These are phyloP conservation scores for Hamamelis virginiana DNA, from an alignment of 164 flowering plant genomes.

Conservation along the genomic window DNA sequence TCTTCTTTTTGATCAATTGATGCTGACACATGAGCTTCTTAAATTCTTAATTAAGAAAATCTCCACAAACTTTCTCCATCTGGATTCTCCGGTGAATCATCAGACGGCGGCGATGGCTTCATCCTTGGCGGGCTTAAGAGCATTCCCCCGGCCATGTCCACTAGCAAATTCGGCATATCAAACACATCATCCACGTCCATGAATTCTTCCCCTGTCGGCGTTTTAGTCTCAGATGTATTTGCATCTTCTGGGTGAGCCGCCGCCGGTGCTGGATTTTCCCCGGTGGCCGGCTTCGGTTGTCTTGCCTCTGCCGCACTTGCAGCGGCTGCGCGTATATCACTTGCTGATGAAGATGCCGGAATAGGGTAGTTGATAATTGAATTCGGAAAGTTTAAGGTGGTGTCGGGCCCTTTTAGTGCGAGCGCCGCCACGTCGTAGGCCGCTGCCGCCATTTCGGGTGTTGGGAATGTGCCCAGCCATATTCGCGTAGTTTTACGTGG, in stretches of 20 bases:
- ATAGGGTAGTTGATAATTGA: constrained; percentile 28
- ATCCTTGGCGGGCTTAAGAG: constrained; percentile 58
- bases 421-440: constrained; percentile 86
- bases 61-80: constrained; percentile 43
- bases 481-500: constrained; percentile 73
- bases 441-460: constrained; percentile 86
- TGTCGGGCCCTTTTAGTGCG: constrained; percentile 57
- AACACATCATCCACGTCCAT: constrained; percentile 52
- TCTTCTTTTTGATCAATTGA: no score
- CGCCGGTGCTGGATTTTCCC: neutral
- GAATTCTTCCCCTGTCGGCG: constrained; percentile 22
- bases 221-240: no score
- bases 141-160: constrained; percentile 68
- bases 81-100: constrained; percentile 31
- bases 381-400: constrained; percentile 62
- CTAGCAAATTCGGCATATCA: constrained; percentile 54
- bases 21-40: no score
- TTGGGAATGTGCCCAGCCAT: constrained; percentile 86
- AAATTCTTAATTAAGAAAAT: constrained; percentile 29
- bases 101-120: constrained; percentile 25
- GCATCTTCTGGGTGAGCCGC: no score
- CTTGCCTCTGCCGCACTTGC: constrained; percentile 44
- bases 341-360: constrained; percentile 49
- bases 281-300: neutral
- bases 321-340: constrained; percentile 65